phyloP scores from a whole-genome alignment of 1,284 basidiomycete species.

The Jaminaea rosea region DNA sequence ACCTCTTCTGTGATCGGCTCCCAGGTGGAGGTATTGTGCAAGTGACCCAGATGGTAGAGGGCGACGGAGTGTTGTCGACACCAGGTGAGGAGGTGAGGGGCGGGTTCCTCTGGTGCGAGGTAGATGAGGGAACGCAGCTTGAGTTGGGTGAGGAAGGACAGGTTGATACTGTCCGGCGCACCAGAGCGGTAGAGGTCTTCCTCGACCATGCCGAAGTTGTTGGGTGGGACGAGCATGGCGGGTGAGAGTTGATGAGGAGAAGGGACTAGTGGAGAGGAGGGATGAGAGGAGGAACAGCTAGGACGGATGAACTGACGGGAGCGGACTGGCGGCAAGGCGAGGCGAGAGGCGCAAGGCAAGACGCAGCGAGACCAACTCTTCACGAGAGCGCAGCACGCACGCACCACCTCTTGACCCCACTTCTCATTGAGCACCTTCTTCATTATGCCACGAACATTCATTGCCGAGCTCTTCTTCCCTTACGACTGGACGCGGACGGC shows the following conservation, averaged over 20 bases:
- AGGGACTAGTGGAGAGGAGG: too few relatives aligned
- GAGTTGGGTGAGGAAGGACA: conserved; percentile 53
- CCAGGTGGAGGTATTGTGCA: conserved; percentile 48
- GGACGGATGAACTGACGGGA: too few relatives aligned
- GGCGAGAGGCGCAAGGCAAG: too few relatives aligned
- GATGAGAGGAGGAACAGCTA: too few relatives aligned
- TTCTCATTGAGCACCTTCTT: too few relatives aligned
- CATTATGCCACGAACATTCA: conserved; percentile 13
- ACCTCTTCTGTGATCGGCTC: conserved; percentile 52
- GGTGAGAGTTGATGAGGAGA: background rate
- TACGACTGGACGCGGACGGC: conserved; percentile 11
- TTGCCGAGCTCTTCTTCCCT: conserved; percentile 4
- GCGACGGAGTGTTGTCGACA: conserved; percentile 43
- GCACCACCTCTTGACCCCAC: too few relatives aligned
- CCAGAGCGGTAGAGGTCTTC: conserved; percentile 53
- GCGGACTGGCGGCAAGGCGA: too few relatives aligned
- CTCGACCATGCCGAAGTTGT: conserved; percentile 54
- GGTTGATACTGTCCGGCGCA: conserved; percentile 54
- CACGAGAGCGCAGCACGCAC: too few relatives aligned
- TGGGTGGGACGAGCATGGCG: conserved; percentile 50
- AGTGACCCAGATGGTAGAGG: conserved; percentile 48
- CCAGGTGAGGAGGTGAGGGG: conserved; percentile 48
- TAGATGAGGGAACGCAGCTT: conserved; percentile 52
- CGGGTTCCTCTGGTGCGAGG: conserved; percentile 54
- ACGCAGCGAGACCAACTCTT: too few relatives aligned